These are phyloP conservation scores for Candida manassasensis DNA, from an alignment of 805 yeast species.

Conservation along the genomic window DNA sequence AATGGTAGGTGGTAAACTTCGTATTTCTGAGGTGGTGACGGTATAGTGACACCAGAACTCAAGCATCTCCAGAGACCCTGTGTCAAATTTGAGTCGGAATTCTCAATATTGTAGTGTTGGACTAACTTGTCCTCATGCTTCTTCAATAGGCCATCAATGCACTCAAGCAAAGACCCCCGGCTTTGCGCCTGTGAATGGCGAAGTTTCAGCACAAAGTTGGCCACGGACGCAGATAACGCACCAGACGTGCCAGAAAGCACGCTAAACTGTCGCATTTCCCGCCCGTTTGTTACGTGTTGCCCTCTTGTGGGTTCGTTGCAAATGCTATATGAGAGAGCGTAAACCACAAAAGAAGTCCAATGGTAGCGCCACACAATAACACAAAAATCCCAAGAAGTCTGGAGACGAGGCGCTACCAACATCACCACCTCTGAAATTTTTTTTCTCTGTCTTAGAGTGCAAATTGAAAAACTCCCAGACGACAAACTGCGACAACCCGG, in stretches of 20 bases:
- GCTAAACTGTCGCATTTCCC: too few species aligned
- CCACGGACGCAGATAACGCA: background rate
- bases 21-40: background rate
- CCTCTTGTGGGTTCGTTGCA: too few species aligned
- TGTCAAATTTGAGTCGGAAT: background rate
- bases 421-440: too few species aligned
- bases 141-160: conserved; percentile 11
- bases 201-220: conserved; percentile 5
- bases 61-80: background rate
- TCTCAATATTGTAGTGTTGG: background rate
- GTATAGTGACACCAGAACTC: conserved; percentile 1
- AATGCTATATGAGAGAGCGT: too few species aligned
- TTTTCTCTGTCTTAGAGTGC: too few species aligned
- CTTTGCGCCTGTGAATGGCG: conserved; percentile 5
- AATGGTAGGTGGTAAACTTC: background rate
- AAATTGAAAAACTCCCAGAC: background rate
- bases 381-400: too few species aligned
- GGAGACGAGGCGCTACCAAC: too few species aligned
- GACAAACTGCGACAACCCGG: background rate
- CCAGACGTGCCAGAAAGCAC: too few species aligned
- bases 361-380: too few species aligned
- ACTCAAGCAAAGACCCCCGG: conserved; percentile 9
- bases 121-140: conserved; percentile 7
- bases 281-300: too few species aligned
- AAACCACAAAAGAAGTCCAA: too few species aligned